phyloP scores from a whole-genome alignment of 1,139 yeast species.

The Yamadazyma diospyri region DNA sequence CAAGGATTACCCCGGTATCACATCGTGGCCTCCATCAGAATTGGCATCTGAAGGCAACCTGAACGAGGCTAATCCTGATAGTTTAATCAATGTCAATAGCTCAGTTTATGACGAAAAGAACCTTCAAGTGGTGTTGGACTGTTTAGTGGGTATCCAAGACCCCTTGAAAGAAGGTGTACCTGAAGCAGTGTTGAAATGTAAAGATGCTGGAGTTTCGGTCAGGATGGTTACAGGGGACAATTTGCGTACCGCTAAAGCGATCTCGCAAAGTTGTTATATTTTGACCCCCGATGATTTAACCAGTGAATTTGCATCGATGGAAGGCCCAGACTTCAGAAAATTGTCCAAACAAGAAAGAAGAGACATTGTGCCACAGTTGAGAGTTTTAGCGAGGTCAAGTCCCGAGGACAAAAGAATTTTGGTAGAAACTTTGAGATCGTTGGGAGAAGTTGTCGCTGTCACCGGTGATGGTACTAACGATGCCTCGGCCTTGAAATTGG shows the following conservation, averaged over 20 bases:
- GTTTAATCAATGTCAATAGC: slow-evolving; percentile 32
- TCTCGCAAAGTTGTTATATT: slow-evolving; percentile 83
- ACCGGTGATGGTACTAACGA: slow-evolving; percentile 98
- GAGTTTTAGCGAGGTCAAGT: slow-evolving; percentile 88
- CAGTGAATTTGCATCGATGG: slow-evolving; percentile 70
- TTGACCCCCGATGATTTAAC: slow-evolving; percentile 50
- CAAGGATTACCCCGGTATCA: slow-evolving; percentile 51
- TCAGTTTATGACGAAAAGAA: slow-evolving; percentile 22
- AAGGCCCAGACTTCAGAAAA: slow-evolving; percentile 85
- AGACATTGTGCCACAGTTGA: slow-evolving; percentile 62
- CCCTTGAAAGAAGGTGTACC: slow-evolving; percentile 91
- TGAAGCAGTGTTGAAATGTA: slow-evolving; percentile 82
- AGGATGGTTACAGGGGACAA: slow-evolving; percentile 99
- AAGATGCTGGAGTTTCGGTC: slow-evolving; percentile 87
- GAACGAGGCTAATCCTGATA: slow-evolving; percentile 45
- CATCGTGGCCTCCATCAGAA: slow-evolving; percentile 65
- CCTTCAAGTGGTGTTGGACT: slow-evolving; percentile 50
- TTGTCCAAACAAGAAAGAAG: slow-evolving; percentile 57
- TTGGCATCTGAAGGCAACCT: slow-evolving; percentile 24
- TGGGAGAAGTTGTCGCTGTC: slow-evolving; percentile 95
- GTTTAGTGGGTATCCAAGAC: slow-evolving; percentile 89
- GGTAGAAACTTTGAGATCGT: slow-evolving; percentile 74
- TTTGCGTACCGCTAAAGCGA: slow-evolving; percentile 83
- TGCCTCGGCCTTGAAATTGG: slow-evolving; percentile 90
- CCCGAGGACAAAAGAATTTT: slow-evolving; percentile 91